Percentiles rank a stretch among this genome's conserved stretches.
These are phyloP conservation scores for Emiliania huxleyi DNA, from an alignment of 78 protist genomes.

Conservation along the genomic window DNA sequence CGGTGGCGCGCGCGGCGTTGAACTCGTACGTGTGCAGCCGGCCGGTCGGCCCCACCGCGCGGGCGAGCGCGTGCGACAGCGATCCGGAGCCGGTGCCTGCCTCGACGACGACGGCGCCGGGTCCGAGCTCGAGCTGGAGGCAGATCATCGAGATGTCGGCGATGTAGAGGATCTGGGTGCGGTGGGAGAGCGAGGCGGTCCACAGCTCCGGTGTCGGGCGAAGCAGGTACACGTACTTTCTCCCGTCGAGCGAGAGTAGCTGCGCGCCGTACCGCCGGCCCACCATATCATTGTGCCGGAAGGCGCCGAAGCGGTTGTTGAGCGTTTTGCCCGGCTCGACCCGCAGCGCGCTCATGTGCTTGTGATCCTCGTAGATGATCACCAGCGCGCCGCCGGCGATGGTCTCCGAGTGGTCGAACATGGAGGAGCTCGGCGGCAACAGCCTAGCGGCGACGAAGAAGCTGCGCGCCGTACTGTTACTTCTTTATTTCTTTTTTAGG, in stretches of 20 bases:
- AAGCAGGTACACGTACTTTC: not conserved
- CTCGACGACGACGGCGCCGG: constrained; percentile 78
- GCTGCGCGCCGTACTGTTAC: too few species aligned
- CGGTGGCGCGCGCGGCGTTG: constrained; percentile 62
- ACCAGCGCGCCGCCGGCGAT: not conserved
- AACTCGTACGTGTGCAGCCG: constrained; percentile 81
- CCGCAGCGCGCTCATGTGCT: not conserved
- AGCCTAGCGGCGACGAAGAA: too few species aligned
- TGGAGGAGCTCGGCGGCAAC: too few species aligned
- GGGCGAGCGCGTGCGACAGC: constrained; percentile 70
- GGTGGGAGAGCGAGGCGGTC: constrained; percentile 67
- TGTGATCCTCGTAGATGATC: not conserved
- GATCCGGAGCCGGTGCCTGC: constrained; percentile 88
- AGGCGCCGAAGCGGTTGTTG: not conserved
- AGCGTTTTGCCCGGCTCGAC: not conserved
- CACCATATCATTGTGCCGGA: not conserved
- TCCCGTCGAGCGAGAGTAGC: not conserved
- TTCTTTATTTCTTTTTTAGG: too few species aligned
- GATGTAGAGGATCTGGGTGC: constrained; percentile 84
- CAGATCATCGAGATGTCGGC: constrained; percentile 72
- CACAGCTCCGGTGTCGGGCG: constrained; percentile 75
- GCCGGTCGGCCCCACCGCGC: constrained; percentile 76
- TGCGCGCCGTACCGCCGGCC: not conserved
- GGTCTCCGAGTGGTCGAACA: not conserved
- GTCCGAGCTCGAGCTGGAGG: constrained; percentile 55